Percentiles rank a stretch among this genome's conserved stretches.
phyloP scores from a whole-genome alignment of 805 yeast species.

The Jamesozyma lodderae region DNA sequence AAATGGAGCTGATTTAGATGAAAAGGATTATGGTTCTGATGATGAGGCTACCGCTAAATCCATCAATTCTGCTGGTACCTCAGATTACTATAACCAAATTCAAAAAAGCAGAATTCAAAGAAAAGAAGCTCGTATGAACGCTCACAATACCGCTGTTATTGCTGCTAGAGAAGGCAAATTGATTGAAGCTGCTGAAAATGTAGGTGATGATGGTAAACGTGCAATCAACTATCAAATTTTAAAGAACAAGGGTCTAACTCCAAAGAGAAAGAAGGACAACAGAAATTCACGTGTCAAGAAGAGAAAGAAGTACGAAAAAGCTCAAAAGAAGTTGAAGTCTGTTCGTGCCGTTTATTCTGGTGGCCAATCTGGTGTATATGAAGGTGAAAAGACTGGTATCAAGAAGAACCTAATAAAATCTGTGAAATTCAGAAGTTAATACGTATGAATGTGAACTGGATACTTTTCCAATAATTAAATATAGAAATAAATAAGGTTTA shows the following conservation, averaged over 20 bases:
- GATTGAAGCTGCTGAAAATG: conserved; percentile 52
- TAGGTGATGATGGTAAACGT: conserved; percentile 81
- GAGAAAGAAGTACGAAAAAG: conserved; percentile 93
- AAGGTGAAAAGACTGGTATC: conserved; percentile 95
- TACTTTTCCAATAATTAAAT: neutral
- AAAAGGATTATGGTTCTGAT: conserved; percentile 39
- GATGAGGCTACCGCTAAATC: conserved; percentile 38
- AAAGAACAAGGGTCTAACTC: conserved; percentile 94
- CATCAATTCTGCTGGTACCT: conserved; percentile 40
- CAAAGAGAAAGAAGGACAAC: conserved; percentile 85
- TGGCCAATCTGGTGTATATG: conserved; percentile 66
- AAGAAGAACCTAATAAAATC: conserved; percentile 87
- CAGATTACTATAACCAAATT: conserved; percentile 50
- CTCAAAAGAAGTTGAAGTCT: conserved; percentile 86
- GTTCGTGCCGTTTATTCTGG: conserved; percentile 80
- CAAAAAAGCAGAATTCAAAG: conserved; percentile 39
- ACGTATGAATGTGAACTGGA: neutral
- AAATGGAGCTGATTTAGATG: conserved; percentile 50
- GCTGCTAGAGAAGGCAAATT: conserved; percentile 83
- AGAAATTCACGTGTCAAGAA: conserved; percentile 95
- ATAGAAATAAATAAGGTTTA: neutral
- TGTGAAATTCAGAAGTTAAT: conserved; percentile 47
- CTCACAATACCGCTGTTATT: conserved; percentile 60
- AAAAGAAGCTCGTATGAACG: conserved; percentile 46
- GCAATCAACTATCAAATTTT: conserved; percentile 90